Percentiles rank a stretch among this genome's conserved stretches.
phyloP scores from a whole-genome alignment of 495 filamentous ascomycete species.

The Penicillium coffeae region DNA sequence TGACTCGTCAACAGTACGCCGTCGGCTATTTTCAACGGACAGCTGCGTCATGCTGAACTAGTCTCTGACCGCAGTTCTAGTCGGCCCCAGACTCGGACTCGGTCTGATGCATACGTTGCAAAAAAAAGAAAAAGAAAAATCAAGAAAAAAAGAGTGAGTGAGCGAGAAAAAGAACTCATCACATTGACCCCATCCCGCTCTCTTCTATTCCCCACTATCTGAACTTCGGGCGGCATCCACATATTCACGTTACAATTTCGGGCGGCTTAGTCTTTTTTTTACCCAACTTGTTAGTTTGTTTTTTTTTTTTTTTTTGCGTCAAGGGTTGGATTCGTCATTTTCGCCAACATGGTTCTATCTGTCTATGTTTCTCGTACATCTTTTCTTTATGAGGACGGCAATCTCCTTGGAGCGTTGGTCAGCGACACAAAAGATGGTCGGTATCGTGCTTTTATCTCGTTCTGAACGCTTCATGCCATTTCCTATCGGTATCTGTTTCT shows the following conservation, averaged over 20 bases:
- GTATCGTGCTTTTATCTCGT: slow-evolving; percentile 11
- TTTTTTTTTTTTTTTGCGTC: slow-evolving; percentile 24
- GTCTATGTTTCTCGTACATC: slow-evolving; percentile 21
- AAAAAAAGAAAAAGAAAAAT: too few relatives aligned
- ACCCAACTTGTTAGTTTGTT: slow-evolving; percentile 11
- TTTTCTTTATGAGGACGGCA: slow-evolving; percentile 26
- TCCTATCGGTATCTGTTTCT: slow-evolving; percentile 13
- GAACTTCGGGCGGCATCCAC: not conserved
- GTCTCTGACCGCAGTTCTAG: not conserved
- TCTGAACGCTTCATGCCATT: slow-evolving; percentile 6
- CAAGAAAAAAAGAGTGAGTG: too few relatives aligned
- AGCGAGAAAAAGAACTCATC: not conserved
- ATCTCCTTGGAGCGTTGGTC: slow-evolving; percentile 14
- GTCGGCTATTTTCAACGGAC: not conserved
- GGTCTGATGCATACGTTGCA: not conserved
- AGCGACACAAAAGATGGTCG: slow-evolving; percentile 24
- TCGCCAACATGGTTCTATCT: too few relatives aligned
- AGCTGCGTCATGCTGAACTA: not conserved
- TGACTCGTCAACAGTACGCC: not conserved
- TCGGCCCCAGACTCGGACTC: not conserved
- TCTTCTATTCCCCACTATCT: not conserved
- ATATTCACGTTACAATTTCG: slow-evolving; percentile 24
- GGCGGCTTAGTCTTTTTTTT: slow-evolving; percentile 27
- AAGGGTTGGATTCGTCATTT: slow-evolving; percentile 20
- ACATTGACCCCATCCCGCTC: not conserved